A percentile compares a stretch with the other conserved stretches of the same genome.
Evolutionary conservation across 2,329 filamentous ascomycete species (phyloP).

Genomic region (Paracorniculantispora psalliotae): DNA sequence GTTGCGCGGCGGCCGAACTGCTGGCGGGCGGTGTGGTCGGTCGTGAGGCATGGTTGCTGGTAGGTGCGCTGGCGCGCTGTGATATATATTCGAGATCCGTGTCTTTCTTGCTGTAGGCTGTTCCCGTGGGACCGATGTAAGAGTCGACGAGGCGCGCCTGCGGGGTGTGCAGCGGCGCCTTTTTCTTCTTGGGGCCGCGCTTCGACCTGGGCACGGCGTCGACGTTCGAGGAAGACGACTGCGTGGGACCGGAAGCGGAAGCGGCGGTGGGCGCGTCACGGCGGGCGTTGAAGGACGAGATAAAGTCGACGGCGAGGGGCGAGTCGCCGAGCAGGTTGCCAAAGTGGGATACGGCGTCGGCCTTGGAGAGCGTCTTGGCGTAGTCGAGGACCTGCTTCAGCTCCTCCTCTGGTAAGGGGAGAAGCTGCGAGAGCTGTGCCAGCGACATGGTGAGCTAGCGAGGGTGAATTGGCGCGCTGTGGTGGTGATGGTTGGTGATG

Average conservation of each 20-base stretch:
- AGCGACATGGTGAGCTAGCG: conserved; percentile 42
- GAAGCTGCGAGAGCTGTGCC: conserved; percentile 68
- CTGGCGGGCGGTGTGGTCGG: conserved; percentile 27
- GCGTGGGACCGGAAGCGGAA: conserved; percentile 16
- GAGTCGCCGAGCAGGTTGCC: conserved; percentile 85
- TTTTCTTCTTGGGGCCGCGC: conserved; percentile 50
- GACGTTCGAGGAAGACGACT: conserved; percentile 17
- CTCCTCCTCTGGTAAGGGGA: conserved; percentile 81
- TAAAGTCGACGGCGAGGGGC: conserved; percentile 69
- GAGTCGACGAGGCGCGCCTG: conserved; percentile 56
- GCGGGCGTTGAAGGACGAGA: conserved; percentile 74
- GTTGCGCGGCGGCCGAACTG: conserved; percentile 16
- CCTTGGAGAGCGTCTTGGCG: conserved; percentile 67
- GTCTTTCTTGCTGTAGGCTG: conserved; percentile 69
- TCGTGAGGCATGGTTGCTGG: conserved; percentile 33
- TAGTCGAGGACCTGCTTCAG: conserved; percentile 82
- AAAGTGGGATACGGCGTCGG: conserved; percentile 77
- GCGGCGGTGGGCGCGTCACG: conserved; percentile 34
- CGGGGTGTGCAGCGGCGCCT: conserved; percentile 57
- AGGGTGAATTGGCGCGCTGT: neutral
- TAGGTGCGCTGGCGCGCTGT: conserved; percentile 37
- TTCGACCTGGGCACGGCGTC: conserved; percentile 46
- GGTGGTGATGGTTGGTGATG: neutral
- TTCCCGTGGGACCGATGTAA: conserved; percentile 60
- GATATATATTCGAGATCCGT: conserved; percentile 69